Conservation (phyloP, 2,329 filamentous ascomycete species). For the Cladosporium sp. region DNA sequence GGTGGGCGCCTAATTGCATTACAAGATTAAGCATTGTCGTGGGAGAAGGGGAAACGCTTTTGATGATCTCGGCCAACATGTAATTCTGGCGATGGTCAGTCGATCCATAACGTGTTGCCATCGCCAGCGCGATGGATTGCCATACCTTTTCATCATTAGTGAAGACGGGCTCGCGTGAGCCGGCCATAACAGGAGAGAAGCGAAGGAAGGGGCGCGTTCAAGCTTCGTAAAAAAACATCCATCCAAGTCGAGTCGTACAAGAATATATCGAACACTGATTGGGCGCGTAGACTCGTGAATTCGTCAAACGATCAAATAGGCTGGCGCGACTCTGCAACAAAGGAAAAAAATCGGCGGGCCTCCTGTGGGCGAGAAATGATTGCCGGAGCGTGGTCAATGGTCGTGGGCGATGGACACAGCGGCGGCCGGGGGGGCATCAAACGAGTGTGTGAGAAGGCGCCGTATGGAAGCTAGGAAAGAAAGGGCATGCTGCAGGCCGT, state of each 20-base stretch:
- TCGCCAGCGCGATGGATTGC: not conserved
- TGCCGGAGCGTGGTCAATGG: constrained; percentile 8
- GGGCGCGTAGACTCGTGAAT: constrained; percentile 33
- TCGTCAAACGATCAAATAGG: constrained; percentile 23
- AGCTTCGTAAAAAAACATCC: constrained; percentile 33
- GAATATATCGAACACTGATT: constrained; percentile 19
- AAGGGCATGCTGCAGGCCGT: constrained; percentile 30
- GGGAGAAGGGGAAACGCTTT: constrained; percentile 46
- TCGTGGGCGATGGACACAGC: not conserved
- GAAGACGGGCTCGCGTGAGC: constrained; percentile 45
- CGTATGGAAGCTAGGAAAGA: constrained; percentile 28
- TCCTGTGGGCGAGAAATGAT: constrained; percentile 8
- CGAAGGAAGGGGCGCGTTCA: constrained; percentile 28
- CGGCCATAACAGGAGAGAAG: constrained; percentile 43
- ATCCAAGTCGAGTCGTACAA: constrained; percentile 27
- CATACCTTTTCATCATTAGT: constrained; percentile 50
- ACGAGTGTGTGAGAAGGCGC: constrained; percentile 37
- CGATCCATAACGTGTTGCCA: not conserved
- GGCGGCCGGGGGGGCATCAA: constrained; percentile 22
- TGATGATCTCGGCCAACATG: constrained; percentile 55
- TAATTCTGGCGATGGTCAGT: constrained; percentile 33
- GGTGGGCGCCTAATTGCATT: constrained; percentile 41
- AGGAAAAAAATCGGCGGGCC: constrained; percentile 28
- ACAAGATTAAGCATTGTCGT: constrained; percentile 47
- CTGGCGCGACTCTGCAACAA: constrained; percentile 27